phyloP scores from a whole-genome alignment of 768 basidiomycete genomes.

The Naganishia friedmannii region DNA sequence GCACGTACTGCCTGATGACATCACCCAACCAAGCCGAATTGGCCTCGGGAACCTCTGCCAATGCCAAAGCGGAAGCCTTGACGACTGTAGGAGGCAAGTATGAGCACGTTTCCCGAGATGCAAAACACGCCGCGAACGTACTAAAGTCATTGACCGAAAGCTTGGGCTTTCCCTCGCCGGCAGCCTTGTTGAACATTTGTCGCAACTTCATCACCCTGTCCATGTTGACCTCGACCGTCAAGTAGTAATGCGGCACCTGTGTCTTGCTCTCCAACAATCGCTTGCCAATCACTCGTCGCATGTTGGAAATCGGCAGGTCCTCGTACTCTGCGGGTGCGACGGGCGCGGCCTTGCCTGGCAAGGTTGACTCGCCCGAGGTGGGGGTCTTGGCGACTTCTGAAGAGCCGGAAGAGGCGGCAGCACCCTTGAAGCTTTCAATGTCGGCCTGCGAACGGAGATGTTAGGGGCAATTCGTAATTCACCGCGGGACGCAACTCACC shows the following conservation, averaged over 20 bases:
- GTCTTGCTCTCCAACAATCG: conserved; percentile 91
- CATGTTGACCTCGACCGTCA: conserved; percentile 94
- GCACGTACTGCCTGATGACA: conserved; percentile 80
- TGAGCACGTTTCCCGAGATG: not conserved
- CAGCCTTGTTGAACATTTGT: conserved; percentile 82
- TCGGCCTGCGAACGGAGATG: conserved; percentile 55
- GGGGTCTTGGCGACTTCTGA: conserved; percentile 57
- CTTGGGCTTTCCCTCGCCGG: conserved; percentile 67
- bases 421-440: conserved; percentile 79
- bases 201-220: conserved; percentile 74
- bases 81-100: conserved; percentile 57
- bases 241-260: conserved; percentile 93
- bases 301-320: conserved; percentile 86
- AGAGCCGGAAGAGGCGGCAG: conserved; percentile 39
- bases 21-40: conserved; percentile 98
- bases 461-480: not conserved
- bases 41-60: conserved; percentile 91
- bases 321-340: conserved; percentile 63
- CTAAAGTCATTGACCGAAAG: conserved; percentile 95
- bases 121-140: conserved; percentile 35
- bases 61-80: conserved; percentile 86
- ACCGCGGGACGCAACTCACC: conserved; percentile 51
- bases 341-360: conserved; percentile 55
- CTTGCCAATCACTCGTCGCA: conserved; percentile 87
- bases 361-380: conserved; percentile 57